Conservation (phyloP, 208 protist species). For the Leishmania turanica region DNA sequence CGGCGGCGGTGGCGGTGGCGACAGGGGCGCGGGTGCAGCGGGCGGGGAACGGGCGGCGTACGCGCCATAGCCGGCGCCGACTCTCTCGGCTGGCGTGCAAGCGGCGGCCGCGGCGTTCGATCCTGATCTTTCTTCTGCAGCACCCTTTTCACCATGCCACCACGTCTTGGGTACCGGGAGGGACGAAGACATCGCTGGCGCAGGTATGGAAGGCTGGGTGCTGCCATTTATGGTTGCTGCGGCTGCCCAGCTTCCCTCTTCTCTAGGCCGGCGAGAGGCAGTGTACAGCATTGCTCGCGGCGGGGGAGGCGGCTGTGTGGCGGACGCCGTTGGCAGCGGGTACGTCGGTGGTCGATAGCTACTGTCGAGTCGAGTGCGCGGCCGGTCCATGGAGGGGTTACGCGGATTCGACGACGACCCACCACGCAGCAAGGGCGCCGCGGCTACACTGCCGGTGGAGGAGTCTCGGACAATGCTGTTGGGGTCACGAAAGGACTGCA, state of each 20-base stretch:
- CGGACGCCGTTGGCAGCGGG: not conserved
- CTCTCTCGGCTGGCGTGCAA: not conserved
- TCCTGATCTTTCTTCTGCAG: not conserved
- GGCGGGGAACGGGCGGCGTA: not conserved
- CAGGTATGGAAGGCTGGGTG: not conserved
- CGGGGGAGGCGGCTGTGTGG: constrained; percentile 17
- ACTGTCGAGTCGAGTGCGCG: constrained; percentile 11
- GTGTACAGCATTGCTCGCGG: constrained; percentile 25
- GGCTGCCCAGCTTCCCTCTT: not conserved
- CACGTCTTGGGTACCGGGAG: not conserved
- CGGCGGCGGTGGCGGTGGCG: constrained; percentile 16
- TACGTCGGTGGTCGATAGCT: constrained; percentile 22
- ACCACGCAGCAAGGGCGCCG: not conserved
- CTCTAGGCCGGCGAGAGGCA: constrained; percentile 5
- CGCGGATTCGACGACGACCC: constrained; percentile 11
- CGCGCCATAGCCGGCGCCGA: not conserved
- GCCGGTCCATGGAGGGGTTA: constrained; percentile 13
- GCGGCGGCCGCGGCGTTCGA: not conserved
- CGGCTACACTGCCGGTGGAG: constrained; percentile 34
- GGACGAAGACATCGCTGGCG: not conserved
- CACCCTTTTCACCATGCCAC: not conserved
- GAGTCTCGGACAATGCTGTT: constrained; percentile 54
- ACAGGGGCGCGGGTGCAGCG: not conserved
- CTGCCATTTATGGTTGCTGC: not conserved
- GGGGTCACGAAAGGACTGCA: constrained; percentile 69